Evolutionary conservation across 2,329 filamentous ascomycete species (phyloP).

Genomic region (Allantophomopsis lycopodina): DNA sequence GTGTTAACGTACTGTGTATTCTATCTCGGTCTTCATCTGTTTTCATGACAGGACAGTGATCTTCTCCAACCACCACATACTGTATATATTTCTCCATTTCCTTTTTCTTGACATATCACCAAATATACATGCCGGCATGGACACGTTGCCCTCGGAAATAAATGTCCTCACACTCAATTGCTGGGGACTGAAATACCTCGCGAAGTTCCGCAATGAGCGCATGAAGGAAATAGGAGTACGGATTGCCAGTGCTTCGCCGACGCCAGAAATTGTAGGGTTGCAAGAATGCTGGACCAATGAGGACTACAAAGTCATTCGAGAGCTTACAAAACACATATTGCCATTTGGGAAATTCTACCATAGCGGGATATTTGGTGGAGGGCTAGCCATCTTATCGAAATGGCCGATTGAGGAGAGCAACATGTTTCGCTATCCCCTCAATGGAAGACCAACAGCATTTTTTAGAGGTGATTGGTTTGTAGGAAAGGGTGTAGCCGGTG

Average conservation of each 20-base stretch:
- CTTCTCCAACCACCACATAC: too few species aligned
- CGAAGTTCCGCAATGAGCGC: conserved; percentile 63
- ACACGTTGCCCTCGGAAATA: conserved; percentile 40
- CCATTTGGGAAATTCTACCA: conserved; percentile 91
- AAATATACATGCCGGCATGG: conserved; percentile 7
- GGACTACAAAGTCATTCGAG: conserved; percentile 69
- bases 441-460: conserved; percentile 86
- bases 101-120: background rate
- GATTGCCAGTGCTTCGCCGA: conserved; percentile 51
- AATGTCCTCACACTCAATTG: conserved; percentile 85
- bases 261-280: conserved; percentile 77
- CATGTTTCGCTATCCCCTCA: conserved; percentile 81
- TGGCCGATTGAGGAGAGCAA: conserved; percentile 87
- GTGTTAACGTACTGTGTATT: too few species aligned
- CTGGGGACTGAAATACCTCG: conserved; percentile 88
- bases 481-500: conserved; percentile 83
- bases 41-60: too few species aligned
- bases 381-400: conserved; percentile 75
- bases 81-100: too few species aligned
- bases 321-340: conserved; percentile 57
- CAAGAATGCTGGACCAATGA: conserved; percentile 90
- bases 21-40: too few species aligned
- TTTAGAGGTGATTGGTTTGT: conserved; percentile 94
- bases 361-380: conserved; percentile 78
- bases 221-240: conserved; percentile 73